phyloP scores from a whole-genome alignment of 2,329 filamentous ascomycete species.

The Ampelomyces quisqualis region DNA sequence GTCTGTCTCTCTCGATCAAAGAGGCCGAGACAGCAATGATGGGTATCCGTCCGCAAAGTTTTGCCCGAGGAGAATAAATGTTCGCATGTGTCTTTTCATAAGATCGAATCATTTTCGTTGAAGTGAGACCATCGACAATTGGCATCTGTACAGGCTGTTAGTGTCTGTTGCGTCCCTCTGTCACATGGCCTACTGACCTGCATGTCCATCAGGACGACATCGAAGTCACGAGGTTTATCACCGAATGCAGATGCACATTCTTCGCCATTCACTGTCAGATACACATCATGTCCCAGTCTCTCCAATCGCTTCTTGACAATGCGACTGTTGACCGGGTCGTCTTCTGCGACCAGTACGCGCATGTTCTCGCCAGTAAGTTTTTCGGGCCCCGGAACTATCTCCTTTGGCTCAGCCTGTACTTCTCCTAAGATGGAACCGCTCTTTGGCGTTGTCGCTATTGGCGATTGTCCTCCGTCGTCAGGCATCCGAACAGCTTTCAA shows the following conservation, averaged over 20 bases:
- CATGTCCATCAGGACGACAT: conserved; percentile 89
- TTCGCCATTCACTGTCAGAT: conserved; percentile 77
- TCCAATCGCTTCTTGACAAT: conserved; percentile 79
- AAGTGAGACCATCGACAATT: conserved; percentile 79
- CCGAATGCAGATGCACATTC: conserved; percentile 74
- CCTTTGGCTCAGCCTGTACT: conserved; percentile 20
- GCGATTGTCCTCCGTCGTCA: conserved; percentile 39
- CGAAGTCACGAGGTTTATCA: conserved; percentile 64
- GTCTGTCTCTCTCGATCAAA: conserved; percentile 66
- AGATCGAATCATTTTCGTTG: conserved; percentile 79
- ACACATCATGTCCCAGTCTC: conserved; percentile 70
- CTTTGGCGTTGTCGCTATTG: conserved; percentile 9
- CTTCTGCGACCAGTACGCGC: conserved; percentile 76
- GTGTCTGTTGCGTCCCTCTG: background rate
- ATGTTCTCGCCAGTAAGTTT: conserved; percentile 49
- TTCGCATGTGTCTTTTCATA: conserved; percentile 61
- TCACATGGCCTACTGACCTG: conserved; percentile 61
- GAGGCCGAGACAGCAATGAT: conserved; percentile 88
- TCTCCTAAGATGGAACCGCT: conserved; percentile 34
- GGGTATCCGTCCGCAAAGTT: conserved; percentile 66
- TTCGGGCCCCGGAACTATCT: conserved; percentile 12
- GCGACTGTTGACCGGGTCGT: conserved; percentile 83
- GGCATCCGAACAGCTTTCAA: conserved; percentile 51
- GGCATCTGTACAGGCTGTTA: conserved; percentile 67
- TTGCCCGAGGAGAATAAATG: conserved; percentile 60